A percentile compares a stretch with the other conserved stretches of the same genome.
phyloP scores from a whole-genome alignment of 371 early-diverging fungal species.

The Lichtheimia ramosa region DNA sequence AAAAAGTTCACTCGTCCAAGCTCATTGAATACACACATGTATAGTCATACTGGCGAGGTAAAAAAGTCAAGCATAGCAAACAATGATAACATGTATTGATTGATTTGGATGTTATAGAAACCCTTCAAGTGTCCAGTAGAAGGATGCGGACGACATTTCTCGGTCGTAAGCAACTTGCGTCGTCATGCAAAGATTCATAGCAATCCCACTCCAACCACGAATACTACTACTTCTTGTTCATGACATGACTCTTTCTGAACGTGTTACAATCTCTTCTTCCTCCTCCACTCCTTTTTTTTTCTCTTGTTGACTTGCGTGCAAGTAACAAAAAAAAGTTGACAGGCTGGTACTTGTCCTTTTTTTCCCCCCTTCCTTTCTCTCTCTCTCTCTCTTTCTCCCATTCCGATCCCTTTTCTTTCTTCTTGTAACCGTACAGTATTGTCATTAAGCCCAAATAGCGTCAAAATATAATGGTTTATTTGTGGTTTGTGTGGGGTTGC shows the following conservation, averaged over 20 bases:
- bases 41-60: slow-evolving; percentile 66
- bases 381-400: not conserved
- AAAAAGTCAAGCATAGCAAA: not conserved
- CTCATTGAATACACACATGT: slow-evolving; percentile 61
- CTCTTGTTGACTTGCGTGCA: too few species aligned
- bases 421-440: not conserved
- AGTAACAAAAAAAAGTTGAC: too few species aligned
- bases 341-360: too few species aligned
- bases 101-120: slow-evolving; percentile 23
- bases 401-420: not conserved
- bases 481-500: too few species aligned
- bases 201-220: slow-evolving; percentile 7
- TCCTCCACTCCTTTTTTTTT: not conserved
- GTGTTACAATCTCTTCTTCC: not conserved
- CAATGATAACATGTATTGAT: too few species aligned
- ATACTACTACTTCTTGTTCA: slow-evolving; percentile 11
- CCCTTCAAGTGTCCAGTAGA: slow-evolving; percentile 38
- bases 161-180: slow-evolving; percentile 42
- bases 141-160: slow-evolving; percentile 42
- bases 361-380: too few species aligned
- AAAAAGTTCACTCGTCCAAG: slow-evolving; percentile 64
- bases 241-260: not conserved
- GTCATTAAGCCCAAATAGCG: not conserved
- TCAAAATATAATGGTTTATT: too few species aligned
- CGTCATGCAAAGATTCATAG: slow-evolving; percentile 45